Base-by-base conservation (phyloP, 73 alveolate species). In the Paraurostyla sp. region DNA sequence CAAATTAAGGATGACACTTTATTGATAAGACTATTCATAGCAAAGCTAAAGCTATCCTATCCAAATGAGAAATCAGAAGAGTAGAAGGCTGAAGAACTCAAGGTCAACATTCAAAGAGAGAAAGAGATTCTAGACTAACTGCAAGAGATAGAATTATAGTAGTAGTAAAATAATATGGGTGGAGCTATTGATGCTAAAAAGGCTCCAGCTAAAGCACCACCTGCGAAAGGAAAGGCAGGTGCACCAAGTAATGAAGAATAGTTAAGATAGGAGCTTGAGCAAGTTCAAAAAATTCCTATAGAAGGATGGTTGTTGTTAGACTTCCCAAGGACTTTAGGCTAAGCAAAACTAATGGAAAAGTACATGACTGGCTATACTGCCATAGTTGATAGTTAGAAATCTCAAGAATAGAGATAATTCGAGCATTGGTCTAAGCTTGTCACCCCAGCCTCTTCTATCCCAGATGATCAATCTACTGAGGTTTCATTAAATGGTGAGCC, bases 271-370 rank as follows among this genome's bases (percentile, higher is more conserved):
- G 93, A 86, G 22, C 84, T 86, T 20, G 88, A 86, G 40, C 58
- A 38, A 25, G 2, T 86, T 35, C n/a, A 65, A n/a, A 75, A 52
- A 41, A 50, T 86, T 4, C 59, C 33, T 3, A 22, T 41, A 48
- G 92, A 94, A 52, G 99, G 99, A 0, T 96, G 98, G 95, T 85
- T 97, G 30, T 71, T 97, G 11, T 92, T 95, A 0, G 98, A 94
- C 59, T 97, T 95, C 93, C 99, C 99, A 35, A 87, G 94, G 54
- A 97, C 97, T 35, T 88, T 87, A 45, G 86, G 85, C 23, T 98
- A 97, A 84, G 98, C 98, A 1, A 93, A 95, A 62, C 83, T 93
- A 46, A 71, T 97, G 80, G 99, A 97, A 93, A 90, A 92, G 78
- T 16, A 38, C 29, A 22, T 81, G 54, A 58, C 68, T 57, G 82